Base-by-base conservation (phyloP, 805 yeast genomes). In the Saturnispora kantuleensis region DNA sequence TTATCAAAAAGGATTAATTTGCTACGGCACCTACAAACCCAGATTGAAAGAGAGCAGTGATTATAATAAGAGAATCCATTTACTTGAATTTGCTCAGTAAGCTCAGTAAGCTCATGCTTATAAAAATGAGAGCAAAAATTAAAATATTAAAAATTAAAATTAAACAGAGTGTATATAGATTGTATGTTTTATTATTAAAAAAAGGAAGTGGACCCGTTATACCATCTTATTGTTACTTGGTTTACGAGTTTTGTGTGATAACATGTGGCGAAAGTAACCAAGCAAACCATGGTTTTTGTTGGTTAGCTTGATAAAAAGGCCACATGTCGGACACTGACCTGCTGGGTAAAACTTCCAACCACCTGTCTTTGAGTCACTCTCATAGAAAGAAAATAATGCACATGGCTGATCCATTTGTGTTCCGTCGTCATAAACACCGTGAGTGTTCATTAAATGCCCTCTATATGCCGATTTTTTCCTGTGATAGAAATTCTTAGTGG, bases 381-480 rank as follows among this genome's bases (percentile, higher is more conserved):
- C 52, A 40, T 42, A 50, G 26, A 47, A 38, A 10, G 32, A 30
- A n/a, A 31, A 16, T 10, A 42, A 35, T 11, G 12, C 10, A 13
- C 15, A n/a, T 2, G 52, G 50, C 13, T 43, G 5, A 31, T 42
- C 36, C 35, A 36, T 31, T 5, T 12, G 26, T 1, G 30, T 13
- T 5, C 50, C 52, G 28, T 42, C 47, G 12, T 49, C 50, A 40
- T 45, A 47, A 30, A 50, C 41, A 3, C 52, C 52, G 37, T 50
- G 52, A 5, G 52, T 50, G 26, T 50, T 50, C 35, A 50, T 45
- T 38, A 50, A 32, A 33, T 50, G 52, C 3, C 52, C 52, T 37
- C 52, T 44, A 13, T 50, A 50, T 2, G 50, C 38, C 16, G 52
- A 50, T 30, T 50, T 50, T 12, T 50, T 50, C 6, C 52, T 37